Conservation (phyloP, 768 basidiomycete species). For the Kwoniella sp. region DNA sequence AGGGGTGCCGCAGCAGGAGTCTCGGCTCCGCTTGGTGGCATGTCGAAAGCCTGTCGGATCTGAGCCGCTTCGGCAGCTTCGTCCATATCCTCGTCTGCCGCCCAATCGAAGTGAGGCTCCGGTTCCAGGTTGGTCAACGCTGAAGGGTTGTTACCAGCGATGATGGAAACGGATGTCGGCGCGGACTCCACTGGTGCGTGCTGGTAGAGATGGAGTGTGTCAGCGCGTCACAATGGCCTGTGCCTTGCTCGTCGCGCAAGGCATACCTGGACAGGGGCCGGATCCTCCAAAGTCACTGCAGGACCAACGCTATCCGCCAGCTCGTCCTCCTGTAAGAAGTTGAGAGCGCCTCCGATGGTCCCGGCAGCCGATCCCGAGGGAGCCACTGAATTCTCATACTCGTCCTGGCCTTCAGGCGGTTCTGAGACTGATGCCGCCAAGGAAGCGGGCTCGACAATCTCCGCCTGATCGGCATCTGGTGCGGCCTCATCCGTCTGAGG, state of each 20-base stretch:
- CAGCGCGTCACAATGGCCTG: no score
- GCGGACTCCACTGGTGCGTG: conserved; percentile 3
- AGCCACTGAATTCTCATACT: no score
- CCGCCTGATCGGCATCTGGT: conserved; percentile 7
- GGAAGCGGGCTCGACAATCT: not conserved
- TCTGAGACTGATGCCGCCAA: not conserved
- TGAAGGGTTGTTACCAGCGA: no score
- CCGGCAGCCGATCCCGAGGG: no score
- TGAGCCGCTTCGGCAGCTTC: conserved; percentile 12
- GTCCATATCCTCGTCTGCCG: conserved; percentile 21
- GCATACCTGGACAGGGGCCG: no score
- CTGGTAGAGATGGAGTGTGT: no score
- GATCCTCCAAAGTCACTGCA: no score
- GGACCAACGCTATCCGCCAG: conserved; percentile 21
- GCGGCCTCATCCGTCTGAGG: not conserved
- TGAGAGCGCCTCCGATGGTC: conserved; percentile 29
- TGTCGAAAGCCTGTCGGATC: conserved; percentile 18
- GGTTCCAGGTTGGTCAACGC: not conserved
- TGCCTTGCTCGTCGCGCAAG: no score
- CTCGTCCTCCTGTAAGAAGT: conserved; percentile 44
- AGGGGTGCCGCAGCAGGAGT: conserved; percentile 5
- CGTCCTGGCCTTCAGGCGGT: not conserved
- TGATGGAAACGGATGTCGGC: no score
- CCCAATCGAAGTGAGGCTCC: conserved; percentile 21
- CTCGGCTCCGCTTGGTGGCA: conserved; percentile 4